These are phyloP conservation scores for Niveomyces coronatus DNA, from an alignment of 2,329 filamentous ascomycete genomes.

Conservation along the genomic window DNA sequence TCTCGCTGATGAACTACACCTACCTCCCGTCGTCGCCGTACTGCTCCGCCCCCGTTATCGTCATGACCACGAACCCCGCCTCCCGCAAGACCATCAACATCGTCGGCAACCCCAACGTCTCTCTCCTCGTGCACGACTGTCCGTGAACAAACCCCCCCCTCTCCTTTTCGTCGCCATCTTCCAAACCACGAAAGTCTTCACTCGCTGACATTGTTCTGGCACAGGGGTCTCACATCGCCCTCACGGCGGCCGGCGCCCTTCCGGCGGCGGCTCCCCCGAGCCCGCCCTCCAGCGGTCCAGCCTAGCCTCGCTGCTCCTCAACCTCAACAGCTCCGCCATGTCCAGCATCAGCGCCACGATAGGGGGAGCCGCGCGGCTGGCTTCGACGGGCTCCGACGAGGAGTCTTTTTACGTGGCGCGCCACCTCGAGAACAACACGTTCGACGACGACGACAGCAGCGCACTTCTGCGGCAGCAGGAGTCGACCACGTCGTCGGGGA, in stretches of 20 bases:
- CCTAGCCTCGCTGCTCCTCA: slow-evolving; percentile 73
- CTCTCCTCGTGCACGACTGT: slow-evolving; percentile 92
- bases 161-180: not conserved
- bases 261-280: slow-evolving; percentile 50
- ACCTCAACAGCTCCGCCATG: slow-evolving; percentile 82
- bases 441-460: slow-evolving; percentile 43
- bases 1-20: slow-evolving; percentile 98
- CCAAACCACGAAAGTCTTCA: no score
- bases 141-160: slow-evolving; percentile 12
- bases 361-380: slow-evolving; percentile 71
- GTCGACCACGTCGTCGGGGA: no score
- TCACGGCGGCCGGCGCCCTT: slow-evolving; percentile 46
- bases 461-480: no score
- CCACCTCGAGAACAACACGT: slow-evolving; percentile 89
- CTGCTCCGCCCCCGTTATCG: slow-evolving; percentile 65
- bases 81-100: slow-evolving; percentile 78
- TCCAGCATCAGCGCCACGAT: slow-evolving; percentile 88
- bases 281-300: slow-evolving; percentile 55
- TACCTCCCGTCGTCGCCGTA: slow-evolving; percentile 75
- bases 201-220: slow-evolving; percentile 6
- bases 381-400: slow-evolving; percentile 64
- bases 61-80: slow-evolving; percentile 81
- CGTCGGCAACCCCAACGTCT: slow-evolving; percentile 74
- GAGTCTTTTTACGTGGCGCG: slow-evolving; percentile 73
- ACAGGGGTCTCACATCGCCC: slow-evolving; percentile 82